Evolutionary conservation across 2,329 filamentous ascomycete species (phyloP).

Genomic region (Boeremia exigua): DNA sequence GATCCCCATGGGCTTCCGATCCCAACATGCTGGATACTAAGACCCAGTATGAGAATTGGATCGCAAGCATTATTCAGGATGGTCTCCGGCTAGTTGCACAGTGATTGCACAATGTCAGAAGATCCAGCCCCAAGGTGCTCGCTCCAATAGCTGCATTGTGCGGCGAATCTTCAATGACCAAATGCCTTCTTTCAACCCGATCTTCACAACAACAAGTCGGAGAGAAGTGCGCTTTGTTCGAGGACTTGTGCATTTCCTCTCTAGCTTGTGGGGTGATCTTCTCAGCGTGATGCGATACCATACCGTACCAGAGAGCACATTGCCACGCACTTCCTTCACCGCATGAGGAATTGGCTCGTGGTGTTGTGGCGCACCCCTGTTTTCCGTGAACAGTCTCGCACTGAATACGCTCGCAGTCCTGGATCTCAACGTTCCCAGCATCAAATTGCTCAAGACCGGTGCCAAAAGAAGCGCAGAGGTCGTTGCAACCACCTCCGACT

Average conservation of each 20-base stretch:
- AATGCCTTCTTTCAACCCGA: neutral
- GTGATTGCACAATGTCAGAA: too few species aligned
- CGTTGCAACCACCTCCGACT: neutral
- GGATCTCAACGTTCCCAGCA: neutral
- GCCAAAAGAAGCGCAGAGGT: neutral
- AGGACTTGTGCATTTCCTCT: neutral
- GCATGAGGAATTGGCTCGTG: neutral
- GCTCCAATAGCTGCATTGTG: too few species aligned
- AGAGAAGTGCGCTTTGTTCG: neutral
- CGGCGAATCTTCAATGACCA: too few species aligned
- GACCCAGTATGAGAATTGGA: too few species aligned
- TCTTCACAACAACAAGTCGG: neutral
- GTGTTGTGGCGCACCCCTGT: neutral
- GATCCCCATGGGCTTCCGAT: too few species aligned
- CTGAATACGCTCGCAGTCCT: neutral
- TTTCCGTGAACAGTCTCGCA: neutral
- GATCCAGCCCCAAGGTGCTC: too few species aligned
- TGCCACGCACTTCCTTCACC: neutral
- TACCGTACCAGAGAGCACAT: too few species aligned
- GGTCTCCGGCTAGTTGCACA: too few species aligned
- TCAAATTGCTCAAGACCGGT: neutral
- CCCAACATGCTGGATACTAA: too few species aligned
- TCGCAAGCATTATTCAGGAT: too few species aligned
- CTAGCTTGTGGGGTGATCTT: neutral
- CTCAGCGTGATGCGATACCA: neutral